Base-by-base conservation (phyloP, 1,284 basidiomycete species). In the Ustilago tritici region DNA sequence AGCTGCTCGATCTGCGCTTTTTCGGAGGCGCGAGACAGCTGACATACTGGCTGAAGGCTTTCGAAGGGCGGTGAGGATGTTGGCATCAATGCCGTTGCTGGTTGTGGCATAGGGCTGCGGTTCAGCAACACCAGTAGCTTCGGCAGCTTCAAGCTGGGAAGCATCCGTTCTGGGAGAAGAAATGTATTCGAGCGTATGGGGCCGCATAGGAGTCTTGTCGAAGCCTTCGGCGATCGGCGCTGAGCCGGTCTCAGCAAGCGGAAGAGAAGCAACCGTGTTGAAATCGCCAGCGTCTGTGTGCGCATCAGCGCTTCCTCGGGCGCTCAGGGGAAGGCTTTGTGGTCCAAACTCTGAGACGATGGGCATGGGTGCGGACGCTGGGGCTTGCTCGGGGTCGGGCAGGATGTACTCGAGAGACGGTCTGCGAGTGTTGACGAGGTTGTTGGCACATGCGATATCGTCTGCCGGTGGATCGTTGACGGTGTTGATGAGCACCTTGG, bases 21-120 rank as follows among this genome's bases (percentile, higher is more conserved):
- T 58, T 15, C 57, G 17, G 36, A 60, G 35, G 6, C 65, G 65
- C 15, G 65, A 56, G 1, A 70, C 65, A 31, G 73, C 54, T n/a
- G 73, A 71, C 73, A 76, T 76, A 65, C 73, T 76, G 8, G 52
- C 65, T 4, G 73, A 71, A 53, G 73, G 67, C 36, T 58, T 43
- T 10, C 73, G 23, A 32, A 76, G 73, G 11, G 68, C 61, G 15
- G 54, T 55, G n/a, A 76, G 50, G 40, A 76, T 38, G 59, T 68
- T 63, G 31, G 66, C 50, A 47, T 69, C 66, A 38, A 69, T 65
- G 23, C 36, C 49, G 46, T 52, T 53, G 60, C 59, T 56, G 14
- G 59, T 32, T 1, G 38, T 49, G 11, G 49, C 56, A 41, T 31
- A 46, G 8, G 52, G 50, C 10, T 35, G 60, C 2, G 43, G 31